Evolutionary conservation across 2,329 filamentous ascomycete species (phyloP).

Genomic region (Verticillium albo-atrum): DNA sequence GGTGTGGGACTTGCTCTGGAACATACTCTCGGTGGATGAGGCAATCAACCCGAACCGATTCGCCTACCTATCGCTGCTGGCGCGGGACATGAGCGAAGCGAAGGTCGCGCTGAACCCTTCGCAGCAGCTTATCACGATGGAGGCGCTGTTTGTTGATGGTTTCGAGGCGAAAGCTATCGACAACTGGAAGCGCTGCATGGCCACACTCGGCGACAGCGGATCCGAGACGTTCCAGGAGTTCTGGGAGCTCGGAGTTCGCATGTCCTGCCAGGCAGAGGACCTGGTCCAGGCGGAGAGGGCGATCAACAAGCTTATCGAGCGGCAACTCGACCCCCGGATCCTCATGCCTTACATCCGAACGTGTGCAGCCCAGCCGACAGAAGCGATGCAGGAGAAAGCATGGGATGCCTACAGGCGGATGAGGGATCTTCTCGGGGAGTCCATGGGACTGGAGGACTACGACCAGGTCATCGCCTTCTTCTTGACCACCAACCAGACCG

Average conservation of each 20-base stretch:
- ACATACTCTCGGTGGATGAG: constrained; percentile 49
- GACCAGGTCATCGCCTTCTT: constrained; percentile 70
- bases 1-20: constrained; percentile 65
- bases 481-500: constrained; percentile 58
- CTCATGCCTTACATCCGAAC: constrained; percentile 67
- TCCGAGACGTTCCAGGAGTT: constrained; percentile 46
- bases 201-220: constrained; percentile 42
- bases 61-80: constrained; percentile 55
- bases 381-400: constrained; percentile 47
- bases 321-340: constrained; percentile 47
- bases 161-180: constrained; percentile 56
- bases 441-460: constrained; percentile 69
- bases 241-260: constrained; percentile 62
- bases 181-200: constrained; percentile 56
- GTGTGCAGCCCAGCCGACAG: constrained; percentile 49
- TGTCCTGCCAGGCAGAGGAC: constrained; percentile 56
- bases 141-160: constrained; percentile 62
- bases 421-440: constrained; percentile 51
- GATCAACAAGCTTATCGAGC: constrained; percentile 47
- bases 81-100: constrained; percentile 60
- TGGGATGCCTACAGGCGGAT: constrained; percentile 66
- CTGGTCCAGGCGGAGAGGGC: constrained; percentile 54
- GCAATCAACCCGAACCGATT: constrained; percentile 50
- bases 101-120: constrained; percentile 48
- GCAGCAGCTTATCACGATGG: constrained; percentile 63